Percentiles rank a stretch among this genome's conserved stretches.
Evolutionary conservation across 2,329 filamentous ascomycete species (phyloP).

Genomic region (Pyricularia sp.): DNA sequence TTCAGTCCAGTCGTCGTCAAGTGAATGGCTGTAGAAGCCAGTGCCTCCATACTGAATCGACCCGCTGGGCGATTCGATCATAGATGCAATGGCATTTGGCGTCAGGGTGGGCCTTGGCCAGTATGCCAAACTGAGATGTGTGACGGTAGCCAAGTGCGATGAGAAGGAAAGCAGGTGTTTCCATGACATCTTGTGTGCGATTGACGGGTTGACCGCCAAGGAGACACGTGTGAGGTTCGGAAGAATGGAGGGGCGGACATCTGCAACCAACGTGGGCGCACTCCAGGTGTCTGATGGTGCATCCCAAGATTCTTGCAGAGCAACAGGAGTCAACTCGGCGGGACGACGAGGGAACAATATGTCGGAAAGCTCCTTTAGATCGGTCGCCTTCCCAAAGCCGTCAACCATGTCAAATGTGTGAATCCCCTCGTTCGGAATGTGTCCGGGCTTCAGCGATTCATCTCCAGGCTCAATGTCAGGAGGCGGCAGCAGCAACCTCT

Average conservation of each 20-base stretch:
- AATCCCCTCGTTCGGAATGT: constrained; percentile 30
- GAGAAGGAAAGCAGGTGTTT: constrained; percentile 43
- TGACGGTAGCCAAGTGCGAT: constrained; percentile 36
- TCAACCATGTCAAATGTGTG: constrained; percentile 40
- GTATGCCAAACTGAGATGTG: constrained; percentile 47
- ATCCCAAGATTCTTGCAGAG: constrained; percentile 41
- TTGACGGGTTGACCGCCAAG: constrained; percentile 33
- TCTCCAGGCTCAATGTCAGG: constrained; percentile 15
- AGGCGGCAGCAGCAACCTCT: constrained; percentile 27
- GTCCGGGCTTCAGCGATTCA: constrained; percentile 10
- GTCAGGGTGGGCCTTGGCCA: constrained; percentile 50
- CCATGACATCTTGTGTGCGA: constrained; percentile 34
- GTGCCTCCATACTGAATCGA: constrained; percentile 35
- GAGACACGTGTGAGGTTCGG: constrained; percentile 49
- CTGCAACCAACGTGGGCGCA: constrained; percentile 9
- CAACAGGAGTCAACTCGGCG: constrained; percentile 7
- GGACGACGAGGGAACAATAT: constrained; percentile 30
- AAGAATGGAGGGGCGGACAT: constrained; percentile 27
- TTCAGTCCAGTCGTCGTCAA: constrained; percentile 48
- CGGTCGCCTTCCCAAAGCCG: constrained; percentile 36
- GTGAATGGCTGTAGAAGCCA: constrained; percentile 41
- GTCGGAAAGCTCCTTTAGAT: constrained; percentile 36
- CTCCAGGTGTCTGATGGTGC: constrained; percentile 15
- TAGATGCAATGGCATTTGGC: constrained; percentile 35
- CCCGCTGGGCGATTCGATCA: constrained; percentile 30